Evolutionary conservation across 257 asterid genomes (phyloP), one percentile per base, ranked within the genome.

Genomic region (Solanum appendiculatum): DNA sequence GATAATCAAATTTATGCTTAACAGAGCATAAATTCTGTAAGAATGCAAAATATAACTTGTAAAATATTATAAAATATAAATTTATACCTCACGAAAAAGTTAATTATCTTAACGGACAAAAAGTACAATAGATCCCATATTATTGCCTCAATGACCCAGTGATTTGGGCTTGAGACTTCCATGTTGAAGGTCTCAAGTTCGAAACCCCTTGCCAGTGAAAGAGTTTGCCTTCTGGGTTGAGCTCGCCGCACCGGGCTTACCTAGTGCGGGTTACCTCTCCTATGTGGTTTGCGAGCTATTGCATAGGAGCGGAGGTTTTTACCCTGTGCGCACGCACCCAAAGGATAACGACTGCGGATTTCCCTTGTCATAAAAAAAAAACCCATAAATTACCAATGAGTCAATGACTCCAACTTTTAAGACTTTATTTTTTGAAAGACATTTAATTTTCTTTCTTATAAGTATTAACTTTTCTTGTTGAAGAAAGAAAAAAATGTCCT

Each of bases 91-190:
- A 10, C 2, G 0, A 23, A 23, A 60, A 60, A 60, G 1, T n/a
- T n/a, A 66, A 27, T 66, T 66, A 31, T 9, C 20, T 64, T 25
- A 7, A 4, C 2, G 4, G 18, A 7, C n/a, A 54, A 64, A 56
- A 64, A 27, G 73, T 66, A 29, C 37, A 1, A 25, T 27, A 5
- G 72, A 66, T 6, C 2, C 74, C 85, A 85, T 81, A 64, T 56
- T 77, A 63, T 87, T 80, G 90, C 40, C 81, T 89, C 69, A 37
- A 77, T 86, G 91, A 88, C 73, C 92, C n/a, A n/a, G n/a, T n/a
- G n/a, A n/a, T n/a, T n/a, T n/a, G n/a, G n/a, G n/a, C n/a, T n/a
- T n/a, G n/a, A n/a, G n/a, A n/a, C n/a, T n/a, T n/a, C n/a, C n/a
- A n/a, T n/a, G n/a, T n/a, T n/a, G n/a, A n/a, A n/a, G n/a, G n/a